Percentiles rank a stretch among this genome's conserved stretches.
Evolutionary conservation across 345 rosid species (phyloP).

Genomic region (Theobroma cacao): DNA sequence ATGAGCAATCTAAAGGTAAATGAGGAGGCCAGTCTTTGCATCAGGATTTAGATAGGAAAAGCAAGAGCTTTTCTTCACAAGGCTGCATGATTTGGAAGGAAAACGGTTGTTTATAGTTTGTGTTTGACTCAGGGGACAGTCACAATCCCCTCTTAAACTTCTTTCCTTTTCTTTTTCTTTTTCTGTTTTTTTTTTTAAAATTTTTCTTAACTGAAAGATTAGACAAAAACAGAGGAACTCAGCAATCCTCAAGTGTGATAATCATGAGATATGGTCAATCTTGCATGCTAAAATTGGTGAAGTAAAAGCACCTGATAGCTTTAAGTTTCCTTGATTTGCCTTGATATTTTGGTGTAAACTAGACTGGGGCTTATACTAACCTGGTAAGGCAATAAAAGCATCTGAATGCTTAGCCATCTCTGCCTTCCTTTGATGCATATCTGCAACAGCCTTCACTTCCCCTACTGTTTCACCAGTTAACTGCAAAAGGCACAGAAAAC

Average conservation of each 20-base stretch:
- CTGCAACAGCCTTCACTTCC: constrained; percentile 99
- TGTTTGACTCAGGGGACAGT: background rate
- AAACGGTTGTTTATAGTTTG: too few relatives aligned
- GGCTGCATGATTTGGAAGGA: too few relatives aligned
- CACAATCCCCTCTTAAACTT: background rate
- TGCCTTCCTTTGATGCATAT: constrained; percentile 98
- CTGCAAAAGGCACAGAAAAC: constrained; percentile 49
- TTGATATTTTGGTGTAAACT: constrained; percentile 18
- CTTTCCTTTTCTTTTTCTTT: background rate
- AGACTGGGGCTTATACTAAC: constrained; percentile 40
- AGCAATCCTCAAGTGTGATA: constrained; percentile 11
- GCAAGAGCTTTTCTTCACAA: too few relatives aligned
- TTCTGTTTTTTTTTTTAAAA: too few relatives aligned
- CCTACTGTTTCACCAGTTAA: constrained; percentile 99
- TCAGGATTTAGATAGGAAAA: too few relatives aligned
- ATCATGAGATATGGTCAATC: constrained; percentile 12
- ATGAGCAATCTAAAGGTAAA: background rate
- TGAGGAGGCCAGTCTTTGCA: background rate
- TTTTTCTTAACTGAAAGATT: background rate
- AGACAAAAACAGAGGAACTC: constrained; percentile 12
- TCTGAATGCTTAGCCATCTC: constrained; percentile 99
- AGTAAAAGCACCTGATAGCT: constrained; percentile 21
- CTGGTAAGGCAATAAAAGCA: constrained; percentile 99
- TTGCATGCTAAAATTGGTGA: constrained; percentile 15
- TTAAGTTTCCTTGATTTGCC: constrained; percentile 22